Evolutionary conservation across 345 rosid genomes (phyloP), one percentile per base, ranked within the genome.

Genomic region (Citrus sp.): DNA sequence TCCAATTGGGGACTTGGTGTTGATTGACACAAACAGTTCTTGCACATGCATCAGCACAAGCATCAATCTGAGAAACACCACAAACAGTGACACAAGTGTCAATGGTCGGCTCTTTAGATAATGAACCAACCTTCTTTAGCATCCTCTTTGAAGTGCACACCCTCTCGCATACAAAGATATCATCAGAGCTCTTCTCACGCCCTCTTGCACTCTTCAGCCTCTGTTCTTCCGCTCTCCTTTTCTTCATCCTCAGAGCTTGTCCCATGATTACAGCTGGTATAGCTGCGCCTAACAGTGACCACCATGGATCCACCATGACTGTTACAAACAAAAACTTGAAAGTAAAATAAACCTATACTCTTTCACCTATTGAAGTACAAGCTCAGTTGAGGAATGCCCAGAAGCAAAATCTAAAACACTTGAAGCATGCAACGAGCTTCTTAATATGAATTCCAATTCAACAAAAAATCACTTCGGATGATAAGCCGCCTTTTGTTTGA

Each of bases 1-100:
- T 90, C 93, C 93, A 90, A 76, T 90, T 88, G 37, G 93, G 92
- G 28, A 90, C 92, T 72, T 90, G 91, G 78, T 88, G 93, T 64
- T 90, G 91, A 74, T 88, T 87, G 59, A 86, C 89, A 67, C 91
- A 88, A 8, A 90, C 88, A 30, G 90, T 86, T 76, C 90, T 86
- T 1, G 91, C 90, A 69, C 91, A 90, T 0, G 91, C 93, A 74
- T 88, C 93, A 21, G 90, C 84, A 62, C 92, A 89, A 18, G 92
- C 92, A 75, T 89, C 92, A 21, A 90, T 84, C 85, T 87, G 85
- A 27, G 93, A 90, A 68, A 88, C 91, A 56, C 91, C 93, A 72
- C 93, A 90, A 54, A 88, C 91, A 8, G 91, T 90, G 25, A 90
- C 89, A 73, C 93, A 90, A 64, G 87, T 88, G 64, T 90, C 88